These are phyloP conservation scores for Cetraspora pellucida DNA, from an alignment of 192 early-diverging fungal genomes.

Conservation along the genomic window DNA sequence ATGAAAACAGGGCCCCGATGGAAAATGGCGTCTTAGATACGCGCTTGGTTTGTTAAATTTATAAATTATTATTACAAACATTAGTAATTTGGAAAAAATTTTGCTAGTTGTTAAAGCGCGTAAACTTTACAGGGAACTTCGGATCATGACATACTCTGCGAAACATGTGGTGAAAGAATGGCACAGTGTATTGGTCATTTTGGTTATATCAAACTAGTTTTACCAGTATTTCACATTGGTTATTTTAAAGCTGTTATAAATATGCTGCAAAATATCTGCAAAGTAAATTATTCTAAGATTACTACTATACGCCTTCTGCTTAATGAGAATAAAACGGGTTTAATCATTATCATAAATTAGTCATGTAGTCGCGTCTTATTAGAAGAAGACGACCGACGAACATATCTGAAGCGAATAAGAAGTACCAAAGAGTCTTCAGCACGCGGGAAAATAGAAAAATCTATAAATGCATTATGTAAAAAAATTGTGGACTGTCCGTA, in stretches of 20 bases:
- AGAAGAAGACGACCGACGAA: constrained; percentile 75
- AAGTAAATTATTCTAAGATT: constrained; percentile 52
- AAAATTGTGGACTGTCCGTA: constrained; percentile 83
- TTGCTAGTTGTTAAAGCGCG: no score
- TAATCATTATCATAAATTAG: constrained; percentile 44
- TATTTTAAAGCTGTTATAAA: constrained; percentile 89
- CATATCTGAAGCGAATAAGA: constrained; percentile 69
- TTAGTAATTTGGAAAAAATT: no score
- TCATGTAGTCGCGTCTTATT: constrained; percentile 87
- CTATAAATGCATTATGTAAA: constrained; percentile 83
- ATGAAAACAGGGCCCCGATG: constrained; percentile 75
- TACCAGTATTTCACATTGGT: constrained; percentile 98
- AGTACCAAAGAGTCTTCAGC: constrained; percentile 80
- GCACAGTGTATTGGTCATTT: constrained; percentile 97
- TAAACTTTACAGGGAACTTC: constrained; percentile 67
- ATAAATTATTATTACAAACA: no score
- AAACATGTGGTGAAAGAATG: constrained; percentile 86
- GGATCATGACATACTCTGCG: constrained; percentile 80
- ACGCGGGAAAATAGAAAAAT: constrained; percentile 77
- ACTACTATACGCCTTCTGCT: neutral
- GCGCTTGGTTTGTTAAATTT: constrained; percentile 64
- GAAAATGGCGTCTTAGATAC: constrained; percentile 88
- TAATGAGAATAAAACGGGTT: no score
- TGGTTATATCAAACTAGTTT: constrained; percentile 87
- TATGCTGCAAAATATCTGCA: constrained; percentile 97